phyloP scores from a whole-genome alignment of 148 eudicot genomes.

The Pharnaceum exiguum region DNA sequence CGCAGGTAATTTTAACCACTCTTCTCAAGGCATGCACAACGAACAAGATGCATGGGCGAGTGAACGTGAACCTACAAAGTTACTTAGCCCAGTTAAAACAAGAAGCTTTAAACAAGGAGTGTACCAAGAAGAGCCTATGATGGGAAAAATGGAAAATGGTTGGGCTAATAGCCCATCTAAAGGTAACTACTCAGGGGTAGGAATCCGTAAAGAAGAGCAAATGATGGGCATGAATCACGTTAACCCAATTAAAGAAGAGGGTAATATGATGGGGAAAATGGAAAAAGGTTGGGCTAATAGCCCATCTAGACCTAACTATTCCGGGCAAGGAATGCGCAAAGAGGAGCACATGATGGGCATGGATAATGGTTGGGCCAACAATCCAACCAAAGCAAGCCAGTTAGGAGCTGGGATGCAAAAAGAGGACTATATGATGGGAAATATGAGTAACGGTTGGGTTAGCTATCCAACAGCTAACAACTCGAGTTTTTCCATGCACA shows the following conservation, averaged over 20 bases:
- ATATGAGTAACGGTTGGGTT: conserved; percentile 1
- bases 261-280: not conserved
- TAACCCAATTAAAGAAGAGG: no score
- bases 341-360: not conserved
- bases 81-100: not conserved
- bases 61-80: not conserved
- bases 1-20: not conserved
- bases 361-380: conserved; percentile 3
- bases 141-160: not conserved
- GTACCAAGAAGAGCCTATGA: not conserved
- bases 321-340: not conserved
- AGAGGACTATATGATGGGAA: conserved; percentile 1
- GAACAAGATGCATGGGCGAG: conserved; percentile 7
- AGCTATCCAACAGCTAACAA: not conserved
- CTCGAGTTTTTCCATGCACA: not conserved
- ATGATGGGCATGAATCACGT: no score
- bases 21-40: not conserved
- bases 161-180: conserved; percentile 5
- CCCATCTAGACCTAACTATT: not conserved
- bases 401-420: conserved; percentile 6
- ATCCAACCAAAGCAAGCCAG: not conserved
- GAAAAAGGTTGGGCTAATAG: conserved; percentile 2
- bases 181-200: not conserved
- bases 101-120: not conserved
- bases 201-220: not conserved